Base-by-base conservation (phyloP, 2,329 filamentous ascomycete species). In the Chlorencoelia australis region DNA sequence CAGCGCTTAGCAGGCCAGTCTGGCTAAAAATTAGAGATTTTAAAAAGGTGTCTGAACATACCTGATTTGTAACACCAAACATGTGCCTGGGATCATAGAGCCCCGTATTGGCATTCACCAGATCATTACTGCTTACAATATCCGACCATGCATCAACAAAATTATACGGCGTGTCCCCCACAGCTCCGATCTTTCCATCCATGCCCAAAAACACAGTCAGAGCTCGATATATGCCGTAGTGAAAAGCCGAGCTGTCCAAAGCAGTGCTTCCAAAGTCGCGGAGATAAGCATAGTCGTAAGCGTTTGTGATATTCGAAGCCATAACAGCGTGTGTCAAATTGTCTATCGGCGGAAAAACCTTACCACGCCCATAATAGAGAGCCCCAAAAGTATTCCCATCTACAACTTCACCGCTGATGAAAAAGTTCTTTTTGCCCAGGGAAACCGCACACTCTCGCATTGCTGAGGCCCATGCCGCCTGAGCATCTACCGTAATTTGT, bases 71-170 rank as follows among this genome's bases (percentile, higher is more conserved):
- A 2, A 69, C 67, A 31, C 75, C 75, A 50, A 69, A 79, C 65
- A 79, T 68, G 49, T 79, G 75, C 1, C 75, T 66, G 3, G 75
- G 75, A 44, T 80, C 75, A 44, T 76, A 73, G 35, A 68, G 56
- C 19, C 72, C 73, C 1, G 69, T 76, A 50, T 75, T 71, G 2
- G 70, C 62, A 46, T 78, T 78, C 41, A 71, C 58, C 45, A 78
- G 57, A 47, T 79, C 74, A 45, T 78, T 75, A 3, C 69, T 71
- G 35, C 65, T 51, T 3, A 76, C 50, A 54, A 77, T 68, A 14
- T 65, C 55, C 39, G 71, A 65, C 73, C 74, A 78, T 21, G 45
- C 48, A 13, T 63, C 55, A 7, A 64, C 59, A 51, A 66, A 78
- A 48, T 76, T 67, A 3, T 66, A 59, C 1, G 67, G 65, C 13